Evolutionary conservation across 345 rosid genomes (phyloP).

Genomic region (Camelina sativa): DNA sequence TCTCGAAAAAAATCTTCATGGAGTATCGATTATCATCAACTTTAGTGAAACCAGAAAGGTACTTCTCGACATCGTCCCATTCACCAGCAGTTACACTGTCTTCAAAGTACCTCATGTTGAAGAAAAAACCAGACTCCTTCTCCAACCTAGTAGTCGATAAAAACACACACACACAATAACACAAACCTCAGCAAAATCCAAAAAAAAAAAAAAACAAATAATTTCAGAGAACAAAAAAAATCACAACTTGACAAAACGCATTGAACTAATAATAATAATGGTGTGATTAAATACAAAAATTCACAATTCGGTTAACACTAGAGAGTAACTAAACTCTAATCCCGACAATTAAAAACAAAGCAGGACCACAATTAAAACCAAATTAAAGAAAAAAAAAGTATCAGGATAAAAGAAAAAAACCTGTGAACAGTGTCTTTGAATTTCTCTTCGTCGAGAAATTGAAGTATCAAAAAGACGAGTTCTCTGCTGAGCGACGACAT

Average conservation of each 20-base stretch:
- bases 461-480: conserved; percentile 48
- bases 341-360: conserved; percentile 9
- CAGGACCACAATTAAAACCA: conserved; percentile 2
- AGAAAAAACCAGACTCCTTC: conserved; percentile 56
- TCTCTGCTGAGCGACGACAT: conserved; percentile 51
- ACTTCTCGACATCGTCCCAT: conserved; percentile 60
- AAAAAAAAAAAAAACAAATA: too few relatives aligned
- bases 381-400: too few relatives aligned
- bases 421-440: conserved; percentile 49
- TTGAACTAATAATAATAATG: not conserved
- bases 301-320: not conserved
- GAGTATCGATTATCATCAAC: conserved; percentile 56
- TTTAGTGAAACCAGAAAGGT: conserved; percentile 53
- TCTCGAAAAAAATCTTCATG: conserved; percentile 56
- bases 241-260: not conserved
- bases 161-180: not conserved
- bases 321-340: not conserved
- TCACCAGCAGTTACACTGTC: conserved; percentile 55
- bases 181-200: conserved; percentile 6
- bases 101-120: conserved; percentile 56
- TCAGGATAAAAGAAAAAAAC: not conserved
- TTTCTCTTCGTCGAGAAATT: conserved; percentile 49
- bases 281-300: not conserved
- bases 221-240: not conserved
- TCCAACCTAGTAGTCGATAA: conserved; percentile 42